Conservation (phyloP, 352 stramenopile genomes). For the Globisporangium cylindrosporum region DNA sequence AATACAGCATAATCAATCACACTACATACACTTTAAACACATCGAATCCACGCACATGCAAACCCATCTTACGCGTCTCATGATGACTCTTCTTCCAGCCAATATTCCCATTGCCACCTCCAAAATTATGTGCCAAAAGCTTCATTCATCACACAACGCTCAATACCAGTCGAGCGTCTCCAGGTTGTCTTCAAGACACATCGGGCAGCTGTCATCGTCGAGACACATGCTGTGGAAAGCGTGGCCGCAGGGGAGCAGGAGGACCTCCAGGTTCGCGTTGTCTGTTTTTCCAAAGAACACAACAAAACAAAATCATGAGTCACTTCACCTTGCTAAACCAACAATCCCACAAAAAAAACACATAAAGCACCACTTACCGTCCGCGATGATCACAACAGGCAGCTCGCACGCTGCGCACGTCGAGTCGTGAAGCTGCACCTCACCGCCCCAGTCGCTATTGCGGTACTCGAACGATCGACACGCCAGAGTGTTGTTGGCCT, state of each 20-base stretch:
- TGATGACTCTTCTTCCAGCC: neutral
- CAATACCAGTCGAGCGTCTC: constrained; percentile 37
- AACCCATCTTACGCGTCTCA: neutral
- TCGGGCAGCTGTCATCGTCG: constrained; percentile 55
- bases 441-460: constrained; percentile 85
- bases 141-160: neutral
- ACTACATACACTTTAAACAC: constrained; percentile 3
- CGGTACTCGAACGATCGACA: constrained; percentile 72
- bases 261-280: constrained; percentile 72
- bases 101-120: neutral
- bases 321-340: neutral
- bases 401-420: constrained; percentile 72
- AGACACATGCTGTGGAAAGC: constrained; percentile 72
- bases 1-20: neutral
- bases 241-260: constrained; percentile 76
- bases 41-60: neutral
- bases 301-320: neutral
- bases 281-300: constrained; percentile 27
- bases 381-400: constrained; percentile 75
- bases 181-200: constrained; percentile 63
- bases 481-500: constrained; percentile 21
- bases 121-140: constrained; percentile 9
- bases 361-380: constrained; percentile 39
- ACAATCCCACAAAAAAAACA: constrained; percentile 4
- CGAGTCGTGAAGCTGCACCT: constrained; percentile 83